A percentile compares a stretch with the other conserved stretches of the same genome.
phyloP scores from a whole-genome alignment of 108 stramenopile species.

The Fragilaria crotonensis region DNA sequence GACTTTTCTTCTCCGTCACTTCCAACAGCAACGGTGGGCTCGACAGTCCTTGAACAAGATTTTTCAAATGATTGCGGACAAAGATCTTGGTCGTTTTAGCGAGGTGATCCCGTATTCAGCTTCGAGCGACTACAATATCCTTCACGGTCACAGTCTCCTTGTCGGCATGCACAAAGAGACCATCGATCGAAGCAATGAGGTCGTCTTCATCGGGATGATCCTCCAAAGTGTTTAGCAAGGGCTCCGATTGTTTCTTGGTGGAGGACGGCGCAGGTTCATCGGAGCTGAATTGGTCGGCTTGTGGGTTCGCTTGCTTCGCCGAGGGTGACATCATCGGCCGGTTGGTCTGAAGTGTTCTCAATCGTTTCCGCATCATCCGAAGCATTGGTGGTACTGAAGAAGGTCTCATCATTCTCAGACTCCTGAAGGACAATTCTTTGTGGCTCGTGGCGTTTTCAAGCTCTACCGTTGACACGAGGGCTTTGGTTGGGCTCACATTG shows the following conservation, averaged over 20 bases:
- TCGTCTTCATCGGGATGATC: conserved; percentile 5
- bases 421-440: too few species aligned
- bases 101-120: conserved; percentile 10
- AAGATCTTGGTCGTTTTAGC: conserved; percentile 9
- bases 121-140: conserved; percentile 11
- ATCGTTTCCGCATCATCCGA: background rate
- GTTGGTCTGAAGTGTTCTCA: background rate
- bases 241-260: background rate
- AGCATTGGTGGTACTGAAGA: too few species aligned
- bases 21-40: background rate
- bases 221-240: background rate
- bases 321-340: background rate
- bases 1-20: background rate
- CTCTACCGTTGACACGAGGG: too few species aligned
- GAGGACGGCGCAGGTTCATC: background rate
- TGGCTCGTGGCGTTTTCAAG: too few species aligned
- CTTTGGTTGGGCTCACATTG: too few species aligned
- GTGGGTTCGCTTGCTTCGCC: conserved; percentile 6
- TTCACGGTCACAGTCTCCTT: conserved; percentile 17
- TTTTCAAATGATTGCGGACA: conserved; percentile 13
- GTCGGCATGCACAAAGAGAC: conserved; percentile 16
- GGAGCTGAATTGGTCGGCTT: background rate
- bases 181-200: conserved; percentile 7
- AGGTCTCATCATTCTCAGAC: too few species aligned
- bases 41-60: conserved; percentile 6